phyloP scores from a whole-genome alignment of 2,329 filamentous ascomycete species.

The Monilinia aucupariae region DNA sequence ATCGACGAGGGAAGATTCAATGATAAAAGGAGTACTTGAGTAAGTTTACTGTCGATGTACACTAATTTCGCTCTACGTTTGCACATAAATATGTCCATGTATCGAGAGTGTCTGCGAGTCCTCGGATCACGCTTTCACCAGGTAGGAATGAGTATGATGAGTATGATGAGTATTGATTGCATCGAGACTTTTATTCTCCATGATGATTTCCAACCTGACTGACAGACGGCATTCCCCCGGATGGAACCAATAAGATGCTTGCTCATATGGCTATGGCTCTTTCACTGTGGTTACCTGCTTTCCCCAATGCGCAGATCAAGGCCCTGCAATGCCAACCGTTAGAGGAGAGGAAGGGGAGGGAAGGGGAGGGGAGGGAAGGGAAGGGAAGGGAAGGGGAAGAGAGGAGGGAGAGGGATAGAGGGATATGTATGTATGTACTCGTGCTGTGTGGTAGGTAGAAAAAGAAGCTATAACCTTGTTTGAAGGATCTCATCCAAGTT shows the following conservation, averaged over 20 bases:
- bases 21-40: neutral
- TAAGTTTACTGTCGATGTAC: neutral
- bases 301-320: neutral
- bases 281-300: neutral
- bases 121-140: too few species aligned
- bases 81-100: neutral
- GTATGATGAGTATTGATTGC: too few species aligned
- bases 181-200: neutral
- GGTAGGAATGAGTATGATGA: too few species aligned
- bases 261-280: neutral
- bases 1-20: neutral
- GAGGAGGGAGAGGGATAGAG: neutral
- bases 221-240: neutral
- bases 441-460: neutral
- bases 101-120: too few species aligned
- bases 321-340: neutral
- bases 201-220: neutral
- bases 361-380: neutral
- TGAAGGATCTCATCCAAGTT: conserved; percentile 9
- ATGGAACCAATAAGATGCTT: neutral
- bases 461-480: conserved; percentile 4
- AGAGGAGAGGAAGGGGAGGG: too few species aligned
- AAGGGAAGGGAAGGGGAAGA: neutral
- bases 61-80: neutral
- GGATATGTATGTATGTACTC: too few species aligned